Percentiles rank a stretch among this genome's conserved stretches.
Evolutionary conservation across 2,329 filamentous ascomycete genomes (phyloP).

Genomic region (Fusarium equiseti): DNA sequence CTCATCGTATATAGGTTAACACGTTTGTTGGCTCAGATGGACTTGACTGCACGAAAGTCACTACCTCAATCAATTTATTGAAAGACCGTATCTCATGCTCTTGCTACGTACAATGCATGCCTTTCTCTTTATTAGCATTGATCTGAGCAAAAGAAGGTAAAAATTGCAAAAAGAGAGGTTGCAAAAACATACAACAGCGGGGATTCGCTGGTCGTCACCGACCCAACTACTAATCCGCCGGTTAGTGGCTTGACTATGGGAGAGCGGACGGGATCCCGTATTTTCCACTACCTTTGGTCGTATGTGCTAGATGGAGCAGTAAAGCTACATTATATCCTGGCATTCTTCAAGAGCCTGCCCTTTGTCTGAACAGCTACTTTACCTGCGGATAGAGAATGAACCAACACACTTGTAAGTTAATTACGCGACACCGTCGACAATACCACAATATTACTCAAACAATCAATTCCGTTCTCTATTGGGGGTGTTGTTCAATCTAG

Average conservation of each 20-base stretch:
- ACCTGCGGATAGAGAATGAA: not conserved
- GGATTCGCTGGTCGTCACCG: not conserved
- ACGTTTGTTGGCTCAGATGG: not conserved
- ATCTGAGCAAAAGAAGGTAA: not conserved
- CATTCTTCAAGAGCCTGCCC: fast-evolving
- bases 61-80: not conserved
- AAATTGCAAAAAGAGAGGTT: not conserved
- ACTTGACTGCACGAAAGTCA: not conserved
- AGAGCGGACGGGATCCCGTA: not conserved
- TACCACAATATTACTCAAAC: not conserved
- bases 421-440: not conserved
- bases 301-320: not conserved
- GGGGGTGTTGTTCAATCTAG: not conserved
- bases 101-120: not conserved
- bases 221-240: not conserved
- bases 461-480: not conserved
- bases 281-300: not conserved
- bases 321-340: fast-evolving
- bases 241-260: not conserved
- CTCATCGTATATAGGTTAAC: not conserved
- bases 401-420: not conserved
- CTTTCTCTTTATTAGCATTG: not conserved
- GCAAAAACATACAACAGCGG: not conserved
- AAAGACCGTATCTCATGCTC: not conserved
- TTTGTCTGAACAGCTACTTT: not conserved